A percentile compares a stretch with the other conserved stretches of the same genome.
These are phyloP conservation scores for Solanum virginianum DNA, from an alignment of 257 asterid genomes.

Conservation along the genomic window DNA sequence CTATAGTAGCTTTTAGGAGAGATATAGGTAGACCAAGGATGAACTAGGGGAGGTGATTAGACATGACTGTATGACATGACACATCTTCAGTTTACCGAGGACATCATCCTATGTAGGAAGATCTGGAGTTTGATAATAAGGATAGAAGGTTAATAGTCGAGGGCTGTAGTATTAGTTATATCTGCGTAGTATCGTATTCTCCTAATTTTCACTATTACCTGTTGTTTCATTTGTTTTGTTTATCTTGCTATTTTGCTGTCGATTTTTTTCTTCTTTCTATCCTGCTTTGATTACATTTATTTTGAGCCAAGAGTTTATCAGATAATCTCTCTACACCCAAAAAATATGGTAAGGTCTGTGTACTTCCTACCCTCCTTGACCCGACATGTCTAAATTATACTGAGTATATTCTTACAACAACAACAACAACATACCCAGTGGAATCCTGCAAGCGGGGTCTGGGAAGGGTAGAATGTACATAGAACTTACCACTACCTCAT, in stretches of 20 bases:
- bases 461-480: no score
- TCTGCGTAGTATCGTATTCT: not conserved
- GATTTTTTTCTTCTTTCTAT: not conserved
- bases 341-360: not conserved
- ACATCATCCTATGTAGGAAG: not conserved
- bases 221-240: not conserved
- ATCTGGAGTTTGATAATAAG: not conserved
- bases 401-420: not conserved
- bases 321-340: not conserved
- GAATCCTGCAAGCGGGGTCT: no score
- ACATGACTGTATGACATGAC: not conserved
- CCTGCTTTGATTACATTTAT: not conserved
- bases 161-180: no score
- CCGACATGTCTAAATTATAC: not conserved
- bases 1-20: not conserved
- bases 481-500: no score
- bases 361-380: not conserved
- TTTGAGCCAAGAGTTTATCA: not conserved
- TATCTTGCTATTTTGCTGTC: not conserved
- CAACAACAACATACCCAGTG: no score
- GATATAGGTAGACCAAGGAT: not conserved
- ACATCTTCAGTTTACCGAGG: not conserved
- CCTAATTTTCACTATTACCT: not conserved
- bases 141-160: not conserved
- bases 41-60: not conserved